phyloP scores from a whole-genome alignment of 805 yeast genomes.

The Saccharomyces jurei region DNA sequence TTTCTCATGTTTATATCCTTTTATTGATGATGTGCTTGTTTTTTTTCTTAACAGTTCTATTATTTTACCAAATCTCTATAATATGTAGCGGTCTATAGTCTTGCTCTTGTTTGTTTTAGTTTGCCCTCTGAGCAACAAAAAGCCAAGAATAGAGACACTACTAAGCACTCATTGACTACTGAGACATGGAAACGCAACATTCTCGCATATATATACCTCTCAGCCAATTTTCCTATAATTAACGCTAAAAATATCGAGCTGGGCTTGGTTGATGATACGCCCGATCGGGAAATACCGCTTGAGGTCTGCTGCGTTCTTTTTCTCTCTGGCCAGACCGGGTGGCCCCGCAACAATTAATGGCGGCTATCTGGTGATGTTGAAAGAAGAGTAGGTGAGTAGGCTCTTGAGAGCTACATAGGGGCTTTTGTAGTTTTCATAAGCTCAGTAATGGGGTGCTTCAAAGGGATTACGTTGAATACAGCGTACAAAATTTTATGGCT shows the following conservation, averaged over 20 bases:
- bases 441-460: background rate
- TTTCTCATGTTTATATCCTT: constrained; percentile 13
- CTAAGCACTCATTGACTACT: background rate
- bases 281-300: background rate
- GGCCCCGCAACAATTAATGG: background rate
- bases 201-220: background rate
- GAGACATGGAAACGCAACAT: background rate
- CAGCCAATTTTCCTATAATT: background rate
- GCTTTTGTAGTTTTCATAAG: background rate
- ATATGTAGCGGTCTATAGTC: background rate
- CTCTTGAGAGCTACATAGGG: background rate
- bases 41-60: background rate
- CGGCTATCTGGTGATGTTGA: background rate
- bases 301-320: background rate
- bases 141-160: background rate
- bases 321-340: background rate
- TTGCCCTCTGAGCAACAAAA: background rate
- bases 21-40: background rate
- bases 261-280: background rate
- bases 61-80: background rate
- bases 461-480: background rate
- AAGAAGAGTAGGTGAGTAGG: background rate
- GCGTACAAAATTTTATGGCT: background rate
- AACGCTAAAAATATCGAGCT: background rate
- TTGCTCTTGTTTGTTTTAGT: background rate